These are phyloP conservation scores for Harringtonia aguacate DNA, from an alignment of 2,329 filamentous ascomycete genomes.

Conservation along the genomic window DNA sequence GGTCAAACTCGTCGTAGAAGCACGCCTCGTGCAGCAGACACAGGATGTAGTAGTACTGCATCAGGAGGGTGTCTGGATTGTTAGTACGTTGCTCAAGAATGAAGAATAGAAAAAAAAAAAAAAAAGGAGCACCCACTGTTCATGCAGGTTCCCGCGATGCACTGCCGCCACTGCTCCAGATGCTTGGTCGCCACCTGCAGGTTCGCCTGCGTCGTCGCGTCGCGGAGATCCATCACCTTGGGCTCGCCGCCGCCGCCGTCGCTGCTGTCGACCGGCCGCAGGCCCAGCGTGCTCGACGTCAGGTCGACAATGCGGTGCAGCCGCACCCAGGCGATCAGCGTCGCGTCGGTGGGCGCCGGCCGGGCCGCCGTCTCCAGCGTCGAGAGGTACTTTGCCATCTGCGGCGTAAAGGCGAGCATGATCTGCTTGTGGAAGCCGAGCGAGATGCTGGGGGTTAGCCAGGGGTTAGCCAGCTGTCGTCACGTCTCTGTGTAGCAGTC, in stretches of 20 bases:
- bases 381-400: conserved; percentile 4
- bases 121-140: conserved; percentile 4
- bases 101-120: not conserved
- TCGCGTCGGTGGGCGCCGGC: not conserved
- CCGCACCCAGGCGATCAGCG: conserved; percentile 6
- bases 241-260: not conserved
- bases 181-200: conserved; percentile 2
- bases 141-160: not conserved
- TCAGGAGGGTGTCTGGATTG: conserved; percentile 7
- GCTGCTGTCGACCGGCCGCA: not conserved
- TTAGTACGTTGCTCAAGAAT: not conserved
- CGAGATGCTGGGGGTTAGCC: conserved; percentile 1
- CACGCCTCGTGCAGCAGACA: conserved; percentile 7
- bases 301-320: conserved; percentile 6
- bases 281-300: not conserved
- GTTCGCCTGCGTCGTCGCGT: conserved; percentile 2
- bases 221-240: not conserved
- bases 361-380: conserved; percentile 4
- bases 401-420: conserved; percentile 4
- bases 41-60: conserved; percentile 7
- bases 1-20: conserved; percentile 9
- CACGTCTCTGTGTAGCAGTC: not conserved
- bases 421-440: conserved; percentile 6
- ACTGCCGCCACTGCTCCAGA: conserved; percentile 6
- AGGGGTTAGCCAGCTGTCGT: too few relatives aligned